Evolutionary conservation across 768 basidiomycete species (phyloP).

Genomic region (Lentinula aciculospora): DNA sequence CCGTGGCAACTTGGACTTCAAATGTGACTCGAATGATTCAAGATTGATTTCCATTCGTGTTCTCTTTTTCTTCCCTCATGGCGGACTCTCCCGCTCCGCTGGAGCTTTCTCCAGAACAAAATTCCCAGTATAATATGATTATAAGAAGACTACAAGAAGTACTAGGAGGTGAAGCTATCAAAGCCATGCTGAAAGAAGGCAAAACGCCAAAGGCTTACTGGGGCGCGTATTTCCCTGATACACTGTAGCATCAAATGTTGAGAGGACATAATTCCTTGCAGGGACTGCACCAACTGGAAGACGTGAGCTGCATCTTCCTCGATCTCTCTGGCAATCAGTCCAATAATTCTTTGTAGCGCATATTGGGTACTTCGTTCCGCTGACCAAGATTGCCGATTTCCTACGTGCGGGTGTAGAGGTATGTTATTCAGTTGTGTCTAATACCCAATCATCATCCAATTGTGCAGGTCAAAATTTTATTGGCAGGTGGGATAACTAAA

Average conservation of each 20-base stretch:
- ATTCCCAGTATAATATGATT: conserved; percentile 73
- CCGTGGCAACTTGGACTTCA: not conserved
- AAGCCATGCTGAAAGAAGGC: conserved; percentile 72
- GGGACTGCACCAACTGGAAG: conserved; percentile 92
- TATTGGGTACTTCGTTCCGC: conserved; percentile 93
- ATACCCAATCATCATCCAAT: conserved; percentile 7
- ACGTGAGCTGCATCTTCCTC: conserved; percentile 52
- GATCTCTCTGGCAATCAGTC: not conserved
- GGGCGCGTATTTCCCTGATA: conserved; percentile 48
- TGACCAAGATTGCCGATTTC: conserved; percentile 96
- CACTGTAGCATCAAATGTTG: conserved; percentile 4
- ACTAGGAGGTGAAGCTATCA: conserved; percentile 80
- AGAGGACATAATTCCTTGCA: conserved; percentile 24
- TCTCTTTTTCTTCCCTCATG: conserved; percentile 6
- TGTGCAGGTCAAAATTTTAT: conserved; percentile 66
- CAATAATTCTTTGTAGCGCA: conserved; percentile 56
- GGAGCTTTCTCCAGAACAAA: not conserved
- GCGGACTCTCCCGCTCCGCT: conserved; percentile 16
- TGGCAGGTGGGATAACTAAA: conserved; percentile 54
- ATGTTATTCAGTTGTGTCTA: conserved; percentile 13
- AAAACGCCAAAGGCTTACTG: conserved; percentile 83
- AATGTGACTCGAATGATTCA: not conserved
- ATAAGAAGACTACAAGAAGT: conserved; percentile 84
- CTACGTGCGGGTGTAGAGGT: conserved; percentile 88
- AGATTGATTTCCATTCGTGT: not conserved